These are phyloP conservation scores for Rhodosporidiobolus sp. DNA, from an alignment of 768 basidiomycete genomes.

Conservation along the genomic window DNA sequence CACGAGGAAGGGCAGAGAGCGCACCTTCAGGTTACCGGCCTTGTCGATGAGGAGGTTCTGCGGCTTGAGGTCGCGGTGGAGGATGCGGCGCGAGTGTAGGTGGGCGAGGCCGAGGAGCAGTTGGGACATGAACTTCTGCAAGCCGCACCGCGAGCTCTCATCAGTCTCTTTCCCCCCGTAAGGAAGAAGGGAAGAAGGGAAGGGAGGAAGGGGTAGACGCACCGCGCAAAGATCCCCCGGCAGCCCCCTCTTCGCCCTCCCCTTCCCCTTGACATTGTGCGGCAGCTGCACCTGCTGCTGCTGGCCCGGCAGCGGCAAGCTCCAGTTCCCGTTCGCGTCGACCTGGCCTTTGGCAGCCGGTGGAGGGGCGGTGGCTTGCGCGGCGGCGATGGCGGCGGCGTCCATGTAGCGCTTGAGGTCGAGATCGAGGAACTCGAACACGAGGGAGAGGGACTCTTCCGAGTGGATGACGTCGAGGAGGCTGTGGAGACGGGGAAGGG, in stretches of 20 bases:
- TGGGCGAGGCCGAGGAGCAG: conserved; percentile 85
- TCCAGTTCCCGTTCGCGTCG: conserved; percentile 15
- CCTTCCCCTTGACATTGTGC: conserved; percentile 26
- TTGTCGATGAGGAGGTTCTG: conserved; percentile 93
- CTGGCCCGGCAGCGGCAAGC: neutral
- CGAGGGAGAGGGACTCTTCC: conserved; percentile 94
- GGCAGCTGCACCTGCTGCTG: neutral
- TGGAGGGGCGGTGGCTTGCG: conserved; percentile 37
- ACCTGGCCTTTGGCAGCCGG: neutral
- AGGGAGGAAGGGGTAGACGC: conserved; percentile 31
- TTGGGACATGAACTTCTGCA: conserved; percentile 92
- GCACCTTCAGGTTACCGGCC: conserved; percentile 80
- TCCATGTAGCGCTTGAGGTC: conserved; percentile 98
- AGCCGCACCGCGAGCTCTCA: neutral
- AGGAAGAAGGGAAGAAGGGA: neutral
- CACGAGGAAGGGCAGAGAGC: neutral
- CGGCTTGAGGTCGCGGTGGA: conserved; percentile 81
- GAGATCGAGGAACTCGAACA: conserved; percentile 95
- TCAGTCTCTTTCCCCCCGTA: neutral
- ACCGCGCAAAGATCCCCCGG: conserved; percentile 83
- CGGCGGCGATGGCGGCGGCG: conserved; percentile 62
- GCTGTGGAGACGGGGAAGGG: conserved; percentile 52
- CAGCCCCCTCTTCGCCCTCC: conserved; percentile 39
- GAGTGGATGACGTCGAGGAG: conserved; percentile 93
- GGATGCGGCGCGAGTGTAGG: conserved; percentile 90